phyloP scores from a whole-genome alignment of 805 yeast species.

The Candida easanensis region DNA sequence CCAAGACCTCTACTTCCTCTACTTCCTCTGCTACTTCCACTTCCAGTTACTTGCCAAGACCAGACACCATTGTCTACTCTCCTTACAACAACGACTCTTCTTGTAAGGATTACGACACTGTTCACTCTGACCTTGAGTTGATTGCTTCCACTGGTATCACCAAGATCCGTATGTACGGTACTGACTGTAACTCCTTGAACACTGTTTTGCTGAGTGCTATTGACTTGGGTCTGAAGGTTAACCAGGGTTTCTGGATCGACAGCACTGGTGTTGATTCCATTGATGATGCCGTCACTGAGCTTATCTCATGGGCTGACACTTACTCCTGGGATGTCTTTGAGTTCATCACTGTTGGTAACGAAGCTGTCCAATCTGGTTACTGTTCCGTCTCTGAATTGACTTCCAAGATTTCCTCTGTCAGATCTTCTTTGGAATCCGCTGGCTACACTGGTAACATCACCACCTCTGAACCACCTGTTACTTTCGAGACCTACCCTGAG shows the following conservation, averaged over 20 bases:
- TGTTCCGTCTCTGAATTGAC: slow-evolving; percentile 61
- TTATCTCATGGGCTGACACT: slow-evolving; percentile 47
- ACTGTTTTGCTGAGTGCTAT: slow-evolving; percentile 62
- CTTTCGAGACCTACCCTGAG: slow-evolving; percentile 57
- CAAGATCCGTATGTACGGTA: slow-evolving; percentile 76
- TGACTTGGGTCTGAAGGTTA: slow-evolving; percentile 62
- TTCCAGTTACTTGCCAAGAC: slow-evolving; percentile 34
- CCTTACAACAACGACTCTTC: slow-evolving; percentile 70
- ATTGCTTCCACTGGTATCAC: slow-evolving; percentile 62
- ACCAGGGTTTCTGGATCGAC: slow-evolving; percentile 86
- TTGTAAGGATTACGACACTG: slow-evolving; percentile 60
- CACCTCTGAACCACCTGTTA: slow-evolving; percentile 88
- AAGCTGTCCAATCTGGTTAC: slow-evolving; percentile 69
- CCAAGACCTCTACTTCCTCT: slow-evolving; percentile 13
- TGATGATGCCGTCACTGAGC: slow-evolving; percentile 51
- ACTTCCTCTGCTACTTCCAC: slow-evolving; percentile 29
- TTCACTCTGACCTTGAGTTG: slow-evolving; percentile 53
- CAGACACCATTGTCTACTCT: slow-evolving; percentile 66
- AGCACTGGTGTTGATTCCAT: slow-evolving; percentile 65
- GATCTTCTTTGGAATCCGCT: slow-evolving; percentile 51
- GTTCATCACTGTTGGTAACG: slow-evolving; percentile 82
- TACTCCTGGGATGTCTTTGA: slow-evolving; percentile 74
- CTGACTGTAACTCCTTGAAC: slow-evolving; percentile 72
- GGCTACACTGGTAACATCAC: slow-evolving; percentile 79
- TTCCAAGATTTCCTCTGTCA: slow-evolving; percentile 62